Conservation (phyloP, 2,329 filamentous ascomycete genomes). For the Neophaeococcomyces aloes region DNA sequence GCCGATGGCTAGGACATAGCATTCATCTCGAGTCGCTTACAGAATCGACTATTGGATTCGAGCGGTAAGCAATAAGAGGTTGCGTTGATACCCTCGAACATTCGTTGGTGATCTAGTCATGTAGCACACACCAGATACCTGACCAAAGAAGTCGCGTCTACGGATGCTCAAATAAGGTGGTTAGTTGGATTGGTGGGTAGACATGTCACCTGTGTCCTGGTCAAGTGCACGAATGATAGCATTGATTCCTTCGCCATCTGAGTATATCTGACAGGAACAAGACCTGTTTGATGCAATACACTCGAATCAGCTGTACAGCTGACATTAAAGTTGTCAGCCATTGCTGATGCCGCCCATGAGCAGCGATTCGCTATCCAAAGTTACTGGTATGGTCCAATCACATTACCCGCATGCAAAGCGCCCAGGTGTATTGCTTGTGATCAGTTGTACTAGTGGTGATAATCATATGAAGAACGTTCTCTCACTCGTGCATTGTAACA, state of each 20-base stretch:
- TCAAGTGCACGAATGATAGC: slow-evolving; percentile 5
- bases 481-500: neutral
- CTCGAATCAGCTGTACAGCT: slow-evolving; percentile 4
- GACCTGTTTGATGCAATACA: neutral
- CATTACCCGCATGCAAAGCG: too few relatives aligned
- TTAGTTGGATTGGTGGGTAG: neutral
- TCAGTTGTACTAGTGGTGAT: neutral
- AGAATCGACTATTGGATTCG: neutral
- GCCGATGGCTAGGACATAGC: neutral
- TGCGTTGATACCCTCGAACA: slow-evolving; percentile 2
- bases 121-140: slow-evolving; percentile 4
- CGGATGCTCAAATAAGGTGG: slow-evolving; percentile 1
- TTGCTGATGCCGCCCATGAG: neutral
- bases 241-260: neutral
- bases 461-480: neutral
- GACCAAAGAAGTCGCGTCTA: slow-evolving; percentile 2
- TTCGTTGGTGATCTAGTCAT: neutral
- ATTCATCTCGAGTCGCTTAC: neutral
- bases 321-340: neutral
- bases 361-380: neutral
- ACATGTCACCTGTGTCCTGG: too few relatives aligned
- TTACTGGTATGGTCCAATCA: neutral
- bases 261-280: neutral
- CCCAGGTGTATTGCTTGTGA: slow-evolving; percentile 3
- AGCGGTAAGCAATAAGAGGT: slow-evolving; percentile 4